phyloP scores from a whole-genome alignment of 345 rosid species.

The Citrus mangshanensis region DNA sequence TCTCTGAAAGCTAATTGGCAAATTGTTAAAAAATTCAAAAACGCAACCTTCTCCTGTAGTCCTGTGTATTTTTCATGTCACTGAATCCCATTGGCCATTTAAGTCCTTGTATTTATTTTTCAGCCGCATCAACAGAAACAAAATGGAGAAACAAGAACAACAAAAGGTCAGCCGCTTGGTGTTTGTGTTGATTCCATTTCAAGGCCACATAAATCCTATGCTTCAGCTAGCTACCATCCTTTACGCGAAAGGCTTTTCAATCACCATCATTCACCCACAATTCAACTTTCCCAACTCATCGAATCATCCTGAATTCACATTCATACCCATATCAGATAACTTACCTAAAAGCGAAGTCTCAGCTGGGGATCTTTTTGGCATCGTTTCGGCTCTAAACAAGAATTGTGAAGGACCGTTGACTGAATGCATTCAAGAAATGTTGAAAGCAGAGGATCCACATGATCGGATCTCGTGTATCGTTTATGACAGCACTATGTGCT shows the following conservation, averaged over 20 bases:
- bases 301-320: conserved; percentile 19
- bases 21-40: too few species aligned
- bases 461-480: conserved; percentile 21
- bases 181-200: conserved; percentile 29
- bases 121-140: neutral
- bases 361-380: neutral
- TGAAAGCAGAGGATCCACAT: conserved; percentile 1
- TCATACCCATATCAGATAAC: conserved; percentile 20
- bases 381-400: conserved; percentile 16
- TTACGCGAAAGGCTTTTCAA: conserved; percentile 31
- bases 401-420: conserved; percentile 19
- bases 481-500: conserved; percentile 32
- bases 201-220: conserved; percentile 43
- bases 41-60: neutral
- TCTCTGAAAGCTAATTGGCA: neutral
- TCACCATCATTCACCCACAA: conserved; percentile 29
- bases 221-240: conserved; percentile 36
- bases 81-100: neutral
- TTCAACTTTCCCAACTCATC: conserved; percentile 29
- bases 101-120: neutral
- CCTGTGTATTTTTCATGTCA: neutral
- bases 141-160: neutral
- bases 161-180: conserved; percentile 16
- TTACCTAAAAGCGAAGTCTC: conserved; percentile 1
- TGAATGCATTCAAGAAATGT: conserved; percentile 8